Base-by-base conservation (phyloP, 1,139 yeast species). In the Suhomyces terraborum region DNA sequence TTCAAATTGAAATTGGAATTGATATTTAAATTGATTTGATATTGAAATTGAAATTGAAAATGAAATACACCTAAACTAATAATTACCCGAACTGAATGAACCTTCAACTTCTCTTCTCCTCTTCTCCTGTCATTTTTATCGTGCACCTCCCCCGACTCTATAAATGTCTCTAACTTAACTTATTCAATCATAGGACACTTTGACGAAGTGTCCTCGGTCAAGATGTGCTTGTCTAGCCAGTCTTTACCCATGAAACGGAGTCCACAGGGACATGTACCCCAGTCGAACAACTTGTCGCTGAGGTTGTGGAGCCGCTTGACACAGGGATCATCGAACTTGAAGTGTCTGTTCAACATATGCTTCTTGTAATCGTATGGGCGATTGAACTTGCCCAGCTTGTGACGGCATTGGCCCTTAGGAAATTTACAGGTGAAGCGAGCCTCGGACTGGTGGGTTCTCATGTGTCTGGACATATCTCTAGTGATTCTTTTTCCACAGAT, bases 361-460 rank as follows among this genome's bases (percentile, higher is more conserved):
- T 82, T 82, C 54, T 82, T 82, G 62, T 69, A 81, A 56, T 82
- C 88, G 54, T 82, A 82, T 3, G 84, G 86, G 33, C 88, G 67
- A 61, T 82, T 82, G 62, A 82, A 82, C 38, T 51, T 54, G 30
- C 61, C 84, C 35, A 82, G 73, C 53, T 76, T 80, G 58, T 82
- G 88, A 9, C 74, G 66, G 55, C 88, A 82, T 40, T 65, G 64
- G 14, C 64, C 65, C 41, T 75, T 66, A 16, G 87, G 84, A 52
- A 73, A 82, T 19, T 79, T 70, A 56, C 88, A 82, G 29, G 62
- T 68, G 55, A 82, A 82, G 39, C 88, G 62, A 3, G 83, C 71
- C 13, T 73, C 75, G 10, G 67, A 61, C 53, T 79, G 82, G 58
- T 82, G 88, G 1, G 84, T 82, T 43, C 88, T 61, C 69, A 79